phyloP scores from a whole-genome alignment of 2,329 filamentous ascomycete genomes.

The Claviceps sp. region DNA sequence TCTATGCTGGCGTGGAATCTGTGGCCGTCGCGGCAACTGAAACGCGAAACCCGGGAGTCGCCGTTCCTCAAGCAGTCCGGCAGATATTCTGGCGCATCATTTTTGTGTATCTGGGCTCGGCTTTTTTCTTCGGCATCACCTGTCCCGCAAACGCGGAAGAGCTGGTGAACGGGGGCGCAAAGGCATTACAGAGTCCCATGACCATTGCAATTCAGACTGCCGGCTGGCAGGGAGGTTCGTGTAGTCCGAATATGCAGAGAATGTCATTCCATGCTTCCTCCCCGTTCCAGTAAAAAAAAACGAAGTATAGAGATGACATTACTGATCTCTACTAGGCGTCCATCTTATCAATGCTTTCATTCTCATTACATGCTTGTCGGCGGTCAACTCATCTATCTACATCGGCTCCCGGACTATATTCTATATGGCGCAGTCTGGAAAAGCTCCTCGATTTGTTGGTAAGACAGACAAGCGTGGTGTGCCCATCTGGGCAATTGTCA shows the following conservation, averaged over 20 bases:
- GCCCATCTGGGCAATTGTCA: constrained; percentile 45
- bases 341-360: constrained; percentile 71
- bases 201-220: constrained; percentile 62
- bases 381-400: constrained; percentile 65
- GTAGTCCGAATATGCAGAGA: background rate
- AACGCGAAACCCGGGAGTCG: constrained; percentile 42
- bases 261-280: background rate
- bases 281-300: background rate
- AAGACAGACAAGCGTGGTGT: constrained; percentile 53
- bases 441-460: constrained; percentile 57
- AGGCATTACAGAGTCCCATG: constrained; percentile 58
- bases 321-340: constrained; percentile 25
- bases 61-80: constrained; percentile 44
- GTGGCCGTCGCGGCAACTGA: constrained; percentile 51
- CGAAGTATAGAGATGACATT: background rate
- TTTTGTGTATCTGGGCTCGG: constrained; percentile 54
- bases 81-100: constrained; percentile 50
- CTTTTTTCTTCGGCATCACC: constrained; percentile 63
- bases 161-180: constrained; percentile 46
- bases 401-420: constrained; percentile 62
- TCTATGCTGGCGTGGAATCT: constrained; percentile 54
- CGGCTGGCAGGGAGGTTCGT: constrained; percentile 51
- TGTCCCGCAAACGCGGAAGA: constrained; percentile 55
- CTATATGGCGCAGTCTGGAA: constrained; percentile 61
- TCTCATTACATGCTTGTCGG: constrained; percentile 57